Evolutionary conservation across 1,284 basidiomycete genomes (phyloP).

Genomic region (Melampsora abietis-canadensis): DNA sequence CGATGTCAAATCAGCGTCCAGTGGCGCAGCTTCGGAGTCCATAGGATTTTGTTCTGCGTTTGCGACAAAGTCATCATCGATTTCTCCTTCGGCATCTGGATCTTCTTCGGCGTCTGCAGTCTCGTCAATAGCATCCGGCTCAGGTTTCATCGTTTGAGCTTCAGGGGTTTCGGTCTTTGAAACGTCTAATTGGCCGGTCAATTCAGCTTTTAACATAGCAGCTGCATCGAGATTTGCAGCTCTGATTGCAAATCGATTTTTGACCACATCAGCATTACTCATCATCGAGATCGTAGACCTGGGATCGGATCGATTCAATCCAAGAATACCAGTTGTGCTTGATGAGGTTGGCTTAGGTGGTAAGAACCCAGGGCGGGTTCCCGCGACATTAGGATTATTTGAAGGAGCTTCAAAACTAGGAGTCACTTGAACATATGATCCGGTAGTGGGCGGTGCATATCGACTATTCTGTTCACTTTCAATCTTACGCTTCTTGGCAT

Average conservation of each 20-base stretch:
- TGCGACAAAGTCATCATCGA: slow-evolving; percentile 29
- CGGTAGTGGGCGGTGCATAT: not conserved
- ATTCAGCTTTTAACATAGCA: slow-evolving; percentile 84
- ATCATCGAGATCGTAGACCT: slow-evolving; percentile 44
- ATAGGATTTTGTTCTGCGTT: not conserved
- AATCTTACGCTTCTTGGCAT: slow-evolving; percentile 28
- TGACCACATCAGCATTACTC: slow-evolving; percentile 70
- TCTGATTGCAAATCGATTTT: slow-evolving; percentile 79
- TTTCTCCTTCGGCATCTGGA: slow-evolving; percentile 17
- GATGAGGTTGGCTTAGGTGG: slow-evolving; percentile 30
- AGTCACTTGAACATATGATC: slow-evolving; percentile 1
- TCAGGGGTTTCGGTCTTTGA: slow-evolving; percentile 29
- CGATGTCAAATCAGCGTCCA: not conserved
- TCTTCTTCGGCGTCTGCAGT: slow-evolving; percentile 34
- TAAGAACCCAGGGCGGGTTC: slow-evolving; percentile 37
- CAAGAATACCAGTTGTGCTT: slow-evolving; percentile 13
- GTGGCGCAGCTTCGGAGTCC: not conserved
- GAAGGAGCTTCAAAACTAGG: not conserved
- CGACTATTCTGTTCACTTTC: slow-evolving; percentile 12
- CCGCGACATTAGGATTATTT: slow-evolving; percentile 16
- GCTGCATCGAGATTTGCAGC: slow-evolving; percentile 96
- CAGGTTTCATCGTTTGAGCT: not conserved
- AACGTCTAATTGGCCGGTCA: slow-evolving; percentile 61
- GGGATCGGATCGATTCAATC: slow-evolving; percentile 10
- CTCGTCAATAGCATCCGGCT: slow-evolving; percentile 24